phyloP scores from a whole-genome alignment of 225 moss, liverwort and hornwort genomes.

The Polytrichum commune region DNA sequence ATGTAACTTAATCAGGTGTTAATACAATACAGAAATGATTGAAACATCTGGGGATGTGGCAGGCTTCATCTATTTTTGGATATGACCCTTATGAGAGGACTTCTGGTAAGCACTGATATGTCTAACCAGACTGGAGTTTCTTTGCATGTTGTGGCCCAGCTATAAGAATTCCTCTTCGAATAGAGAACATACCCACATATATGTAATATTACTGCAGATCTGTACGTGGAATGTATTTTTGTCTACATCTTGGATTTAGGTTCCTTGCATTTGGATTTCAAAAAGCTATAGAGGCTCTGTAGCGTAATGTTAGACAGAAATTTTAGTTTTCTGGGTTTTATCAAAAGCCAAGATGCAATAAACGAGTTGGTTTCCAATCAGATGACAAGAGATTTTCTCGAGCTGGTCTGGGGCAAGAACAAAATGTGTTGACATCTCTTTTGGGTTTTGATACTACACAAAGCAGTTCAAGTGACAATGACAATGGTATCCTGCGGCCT shows the following conservation, averaged over 20 bases:
- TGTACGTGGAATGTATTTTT: no score
- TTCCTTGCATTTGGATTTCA: no score
- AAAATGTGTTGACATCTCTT: conserved; percentile 33
- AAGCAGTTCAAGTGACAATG: conserved; percentile 26
- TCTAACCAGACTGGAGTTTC: background rate
- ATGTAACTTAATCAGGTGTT: no score
- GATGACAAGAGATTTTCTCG: conserved; percentile 8
- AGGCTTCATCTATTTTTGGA: conserved; percentile 55
- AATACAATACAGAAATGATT: no score
- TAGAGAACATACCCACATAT: no score
- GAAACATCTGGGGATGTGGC: conserved; percentile 9
- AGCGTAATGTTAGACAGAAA: no score
- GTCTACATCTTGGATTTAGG: no score
- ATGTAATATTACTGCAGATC: no score
- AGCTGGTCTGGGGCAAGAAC: conserved; percentile 18
- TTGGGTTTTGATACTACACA: conserved; percentile 28
- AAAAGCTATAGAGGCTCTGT: no score
- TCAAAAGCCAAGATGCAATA: no score
- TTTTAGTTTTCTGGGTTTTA: no score
- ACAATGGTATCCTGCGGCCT: conserved; percentile 9
- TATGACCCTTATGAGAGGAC: conserved; percentile 39
- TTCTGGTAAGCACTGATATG: conserved; percentile 18
- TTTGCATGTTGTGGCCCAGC: background rate
- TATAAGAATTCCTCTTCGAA: background rate
- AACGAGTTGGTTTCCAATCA: conserved; percentile 2